Conservation (phyloP, 352 stramenopile genomes). For the Globisporangium camurandrum region DNA sequence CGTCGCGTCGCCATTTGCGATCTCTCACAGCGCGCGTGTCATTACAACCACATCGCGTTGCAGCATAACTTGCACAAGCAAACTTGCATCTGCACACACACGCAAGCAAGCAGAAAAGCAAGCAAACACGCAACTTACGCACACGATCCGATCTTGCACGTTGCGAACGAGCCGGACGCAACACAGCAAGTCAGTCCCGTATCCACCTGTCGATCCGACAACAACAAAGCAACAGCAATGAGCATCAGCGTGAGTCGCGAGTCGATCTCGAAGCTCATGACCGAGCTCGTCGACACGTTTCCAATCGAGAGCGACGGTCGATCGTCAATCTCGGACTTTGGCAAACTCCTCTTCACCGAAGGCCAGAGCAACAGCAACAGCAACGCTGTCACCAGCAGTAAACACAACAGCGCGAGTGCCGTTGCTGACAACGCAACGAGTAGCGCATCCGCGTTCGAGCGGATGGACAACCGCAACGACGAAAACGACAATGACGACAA, state of each 20-base stretch:
- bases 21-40: too few species aligned
- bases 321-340: conserved; percentile 82
- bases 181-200: too few species aligned
- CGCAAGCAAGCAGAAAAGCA: too few species aligned
- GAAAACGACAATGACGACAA: conserved; percentile 12
- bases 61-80: too few species aligned
- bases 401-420: conserved; percentile 1
- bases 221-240: too few species aligned
- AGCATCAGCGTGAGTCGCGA: conserved; percentile 76
- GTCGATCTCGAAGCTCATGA: conserved; percentile 84
- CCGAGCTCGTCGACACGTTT: conserved; percentile 74
- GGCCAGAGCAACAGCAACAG: conserved; percentile 22
- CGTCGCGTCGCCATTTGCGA: too few species aligned
- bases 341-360: conserved; percentile 80
- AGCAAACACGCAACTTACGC: too few species aligned
- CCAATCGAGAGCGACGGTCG: conserved; percentile 68
- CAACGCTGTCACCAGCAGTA: background rate
- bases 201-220: too few species aligned
- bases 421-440: conserved; percentile 1
- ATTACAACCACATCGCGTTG: too few species aligned
- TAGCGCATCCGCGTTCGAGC: conserved; percentile 3
- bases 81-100: too few species aligned
- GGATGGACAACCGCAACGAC: conserved; percentile 12
- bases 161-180: too few species aligned
- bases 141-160: too few species aligned